A percentile compares a stretch with the other conserved stretches of the same genome.
These are phyloP conservation scores for Iberis pinnata DNA, from an alignment of 345 rosid genomes.

Conservation along the genomic window DNA sequence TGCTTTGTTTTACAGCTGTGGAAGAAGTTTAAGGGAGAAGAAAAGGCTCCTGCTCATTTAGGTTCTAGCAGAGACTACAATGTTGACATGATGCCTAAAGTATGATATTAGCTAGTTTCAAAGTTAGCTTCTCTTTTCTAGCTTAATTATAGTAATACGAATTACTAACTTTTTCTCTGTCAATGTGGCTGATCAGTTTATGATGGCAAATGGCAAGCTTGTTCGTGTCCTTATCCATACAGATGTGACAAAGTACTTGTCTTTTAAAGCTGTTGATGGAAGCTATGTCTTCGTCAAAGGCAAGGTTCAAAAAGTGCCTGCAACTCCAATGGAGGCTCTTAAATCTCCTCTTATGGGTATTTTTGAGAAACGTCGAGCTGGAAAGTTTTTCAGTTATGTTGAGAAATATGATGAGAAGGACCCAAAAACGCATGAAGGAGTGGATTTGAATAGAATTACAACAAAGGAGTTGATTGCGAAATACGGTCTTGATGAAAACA, in stretches of 20 bases:
- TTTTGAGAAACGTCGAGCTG: constrained; percentile 82
- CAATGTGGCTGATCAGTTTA: constrained; percentile 45
- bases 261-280: constrained; percentile 95
- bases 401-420: constrained; percentile 76
- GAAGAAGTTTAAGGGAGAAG: constrained; percentile 38
- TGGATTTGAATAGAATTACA: constrained; percentile 65
- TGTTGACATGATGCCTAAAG: constrained; percentile 99
- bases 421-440: constrained; percentile 80
- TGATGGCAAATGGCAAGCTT: constrained; percentile 98
- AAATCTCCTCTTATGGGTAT: constrained; percentile 83
- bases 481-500: constrained; percentile 77
- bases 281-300: constrained; percentile 86
- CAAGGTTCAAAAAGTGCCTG: constrained; percentile 88
- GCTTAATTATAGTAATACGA: neutral
- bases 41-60: constrained; percentile 81
- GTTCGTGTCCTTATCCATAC: constrained; percentile 98
- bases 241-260: constrained; percentile 35
- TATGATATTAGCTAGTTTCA: constrained; percentile 19
- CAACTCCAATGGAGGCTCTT: constrained; percentile 79
- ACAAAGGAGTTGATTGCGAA: constrained; percentile 79
- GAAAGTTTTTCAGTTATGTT: constrained; percentile 85
- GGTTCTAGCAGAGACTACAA: constrained; percentile 96
- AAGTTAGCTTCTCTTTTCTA: constrained; percentile 8
- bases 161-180: neutral
- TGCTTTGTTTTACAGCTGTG: constrained; percentile 55